Evolutionary conservation across 495 filamentous ascomycete species (phyloP).

Genomic region (Tuber borchii): DNA sequence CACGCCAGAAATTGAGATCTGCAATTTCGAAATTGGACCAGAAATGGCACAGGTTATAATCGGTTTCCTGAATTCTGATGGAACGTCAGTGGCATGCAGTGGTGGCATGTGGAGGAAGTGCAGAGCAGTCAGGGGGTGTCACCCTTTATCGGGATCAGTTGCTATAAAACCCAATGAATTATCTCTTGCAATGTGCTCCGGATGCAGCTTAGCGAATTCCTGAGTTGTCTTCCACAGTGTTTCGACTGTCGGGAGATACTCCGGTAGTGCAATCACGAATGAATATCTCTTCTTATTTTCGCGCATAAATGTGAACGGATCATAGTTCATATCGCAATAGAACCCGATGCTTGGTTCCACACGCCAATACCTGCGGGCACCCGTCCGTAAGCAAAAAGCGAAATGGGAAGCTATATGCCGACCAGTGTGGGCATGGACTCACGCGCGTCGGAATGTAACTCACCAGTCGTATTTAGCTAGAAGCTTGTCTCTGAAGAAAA

Average conservation of each 20-base stretch:
- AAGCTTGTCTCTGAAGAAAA: constrained; percentile 93
- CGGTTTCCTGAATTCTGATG: constrained; percentile 42
- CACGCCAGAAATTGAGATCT: constrained; percentile 51
- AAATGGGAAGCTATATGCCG: background rate
- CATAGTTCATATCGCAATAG: constrained; percentile 52
- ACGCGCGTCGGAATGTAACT: constrained; percentile 59
- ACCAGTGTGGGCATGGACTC: background rate
- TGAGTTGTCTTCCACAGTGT: constrained; percentile 40
- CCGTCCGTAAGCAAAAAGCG: constrained; percentile 4
- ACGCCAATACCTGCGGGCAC: constrained; percentile 49
- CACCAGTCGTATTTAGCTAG: constrained; percentile 92
- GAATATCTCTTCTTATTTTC: constrained; percentile 51
- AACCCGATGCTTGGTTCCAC: constrained; percentile 52
- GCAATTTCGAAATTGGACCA: constrained; percentile 58
- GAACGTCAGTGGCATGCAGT: constrained; percentile 39
- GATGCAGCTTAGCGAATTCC: constrained; percentile 38
- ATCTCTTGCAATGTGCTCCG: constrained; percentile 34
- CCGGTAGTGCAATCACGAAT: constrained; percentile 50
- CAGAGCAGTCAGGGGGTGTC: constrained; percentile 28
- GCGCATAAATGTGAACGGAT: constrained; percentile 53
- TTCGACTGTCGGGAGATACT: constrained; percentile 45
- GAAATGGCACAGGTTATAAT: constrained; percentile 53
- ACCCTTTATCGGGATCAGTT: constrained; percentile 46
- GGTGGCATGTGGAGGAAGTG: constrained; percentile 44
- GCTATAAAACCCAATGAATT: constrained; percentile 51